These are phyloP conservation scores for Stephanodiscus minutulus DNA, from an alignment of 108 stramenopile species.

Conservation along the genomic window DNA sequence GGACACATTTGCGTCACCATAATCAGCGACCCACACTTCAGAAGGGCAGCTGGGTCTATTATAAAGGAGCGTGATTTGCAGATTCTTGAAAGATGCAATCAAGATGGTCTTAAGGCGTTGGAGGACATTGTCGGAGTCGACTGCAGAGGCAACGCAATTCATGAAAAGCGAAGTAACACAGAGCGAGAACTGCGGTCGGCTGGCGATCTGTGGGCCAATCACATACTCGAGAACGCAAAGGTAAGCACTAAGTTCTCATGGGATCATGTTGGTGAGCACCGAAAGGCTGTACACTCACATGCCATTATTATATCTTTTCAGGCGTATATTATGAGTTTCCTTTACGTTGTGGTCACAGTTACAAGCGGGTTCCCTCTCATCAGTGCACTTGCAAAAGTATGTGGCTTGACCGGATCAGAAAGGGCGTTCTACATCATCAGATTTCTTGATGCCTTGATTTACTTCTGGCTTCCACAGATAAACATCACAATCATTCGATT, in stretches of 20 bases:
- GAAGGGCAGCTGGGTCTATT: conserved; percentile 41
- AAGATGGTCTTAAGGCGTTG: conserved; percentile 45
- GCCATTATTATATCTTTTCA: background rate
- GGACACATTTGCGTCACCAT: conserved; percentile 50
- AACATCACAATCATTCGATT: conserved; percentile 50
- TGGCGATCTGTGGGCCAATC: conserved; percentile 54
- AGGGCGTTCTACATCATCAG: conserved; percentile 42
- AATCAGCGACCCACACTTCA: conserved; percentile 41
- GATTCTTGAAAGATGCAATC: conserved; percentile 48
- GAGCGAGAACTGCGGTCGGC: conserved; percentile 42
- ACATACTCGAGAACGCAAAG: conserved; percentile 43
- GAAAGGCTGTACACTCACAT: background rate
- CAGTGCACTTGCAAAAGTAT: conserved; percentile 35
- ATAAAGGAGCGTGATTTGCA: conserved; percentile 47
- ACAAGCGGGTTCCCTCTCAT: conserved; percentile 46
- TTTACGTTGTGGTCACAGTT: conserved; percentile 49
- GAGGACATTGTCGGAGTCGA: conserved; percentile 55
- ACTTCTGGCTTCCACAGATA: conserved; percentile 64
- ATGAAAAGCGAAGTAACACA: conserved; percentile 33
- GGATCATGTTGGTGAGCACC: background rate
- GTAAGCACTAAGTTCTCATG: background rate
- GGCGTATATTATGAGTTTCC: conserved; percentile 53
- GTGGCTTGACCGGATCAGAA: conserved; percentile 26
- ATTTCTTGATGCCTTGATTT: conserved; percentile 58
- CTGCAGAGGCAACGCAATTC: conserved; percentile 29